Percentiles rank a stretch among this genome's conserved stretches.
phyloP scores from a whole-genome alignment of 2,329 filamentous ascomycete genomes.

The Allantophomopsis lycopodina region DNA sequence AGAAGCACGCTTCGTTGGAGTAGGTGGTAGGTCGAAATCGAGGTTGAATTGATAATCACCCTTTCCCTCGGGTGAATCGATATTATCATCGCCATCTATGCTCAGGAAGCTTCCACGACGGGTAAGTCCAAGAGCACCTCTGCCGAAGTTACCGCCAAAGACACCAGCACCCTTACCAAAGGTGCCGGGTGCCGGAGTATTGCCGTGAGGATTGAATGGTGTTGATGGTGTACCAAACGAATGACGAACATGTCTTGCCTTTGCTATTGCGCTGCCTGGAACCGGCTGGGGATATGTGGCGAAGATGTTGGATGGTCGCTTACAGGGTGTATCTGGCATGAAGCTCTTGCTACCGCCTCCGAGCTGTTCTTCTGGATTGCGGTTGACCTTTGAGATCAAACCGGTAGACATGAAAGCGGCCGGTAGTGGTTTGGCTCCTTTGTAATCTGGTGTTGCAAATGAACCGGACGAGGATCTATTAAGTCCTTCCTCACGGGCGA shows the following conservation, averaged over 20 bases:
- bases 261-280: slow-evolving; percentile 44
- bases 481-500: slow-evolving; percentile 26
- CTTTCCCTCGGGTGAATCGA: slow-evolving; percentile 36
- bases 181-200: slow-evolving; percentile 25
- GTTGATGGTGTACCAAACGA: slow-evolving; percentile 72
- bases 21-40: slow-evolving; percentile 75
- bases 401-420: slow-evolving; percentile 90
- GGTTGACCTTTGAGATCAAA: slow-evolving; percentile 87
- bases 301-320: slow-evolving; percentile 63
- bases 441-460: slow-evolving; percentile 68
- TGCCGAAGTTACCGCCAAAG: slow-evolving; percentile 41
- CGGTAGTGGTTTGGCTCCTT: slow-evolving; percentile 61
- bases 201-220: slow-evolving; percentile 55
- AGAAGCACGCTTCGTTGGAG: slow-evolving; percentile 66
- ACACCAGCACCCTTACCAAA: slow-evolving; percentile 44
- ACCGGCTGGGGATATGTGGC: slow-evolving; percentile 46
- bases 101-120: slow-evolving; percentile 59
- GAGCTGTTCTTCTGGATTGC: slow-evolving; percentile 51
- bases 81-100: slow-evolving; percentile 50
- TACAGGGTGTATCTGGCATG: slow-evolving; percentile 94
- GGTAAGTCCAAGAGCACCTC: slow-evolving; percentile 23
- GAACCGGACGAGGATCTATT: slow-evolving; percentile 21
- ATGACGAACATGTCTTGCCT: slow-evolving; percentile 49
- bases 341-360: slow-evolving; percentile 37
- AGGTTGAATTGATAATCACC: slow-evolving; percentile 41